Percentiles rank a stretch among this genome's conserved stretches.
Evolutionary conservation across 2,329 filamentous ascomycete genomes (phyloP).

Genomic region (Ciborinia camelliae): DNA sequence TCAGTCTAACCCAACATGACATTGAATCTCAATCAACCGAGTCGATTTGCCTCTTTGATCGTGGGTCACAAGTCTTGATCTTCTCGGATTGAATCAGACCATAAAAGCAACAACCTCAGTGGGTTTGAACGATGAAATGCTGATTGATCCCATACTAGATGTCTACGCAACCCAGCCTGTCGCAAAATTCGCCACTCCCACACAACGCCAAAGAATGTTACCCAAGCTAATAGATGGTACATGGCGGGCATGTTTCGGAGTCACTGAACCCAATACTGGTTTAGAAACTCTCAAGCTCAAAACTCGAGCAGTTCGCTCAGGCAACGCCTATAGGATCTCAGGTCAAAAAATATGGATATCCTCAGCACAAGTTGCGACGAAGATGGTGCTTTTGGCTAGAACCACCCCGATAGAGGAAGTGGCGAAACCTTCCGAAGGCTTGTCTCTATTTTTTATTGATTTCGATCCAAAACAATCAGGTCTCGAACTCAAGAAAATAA

Average conservation of each 20-base stretch:
- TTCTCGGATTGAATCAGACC: background rate
- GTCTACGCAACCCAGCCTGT: conserved; percentile 75
- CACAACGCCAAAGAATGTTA: conserved; percentile 62
- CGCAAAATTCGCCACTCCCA: conserved; percentile 65
- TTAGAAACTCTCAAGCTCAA: conserved; percentile 71
- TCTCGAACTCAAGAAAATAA: conserved; percentile 60
- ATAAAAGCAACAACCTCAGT: background rate
- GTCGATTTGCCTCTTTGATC: background rate
- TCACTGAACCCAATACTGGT: conserved; percentile 79
- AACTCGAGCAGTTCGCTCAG: conserved; percentile 60
- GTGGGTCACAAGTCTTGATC: background rate
- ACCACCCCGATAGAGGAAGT: conserved; percentile 68
- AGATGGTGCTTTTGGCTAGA: conserved; percentile 79
- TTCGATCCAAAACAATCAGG: conserved; percentile 59
- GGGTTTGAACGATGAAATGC: background rate
- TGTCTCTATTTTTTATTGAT: conserved; percentile 79
- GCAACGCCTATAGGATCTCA: conserved; percentile 60
- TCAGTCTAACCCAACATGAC: conserved; percentile 15
- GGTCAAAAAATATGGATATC: conserved; percentile 92
- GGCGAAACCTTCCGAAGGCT: conserved; percentile 66
- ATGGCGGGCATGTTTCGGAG: conserved; percentile 74
- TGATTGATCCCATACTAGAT: conserved; percentile 34
- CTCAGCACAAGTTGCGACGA: conserved; percentile 74
- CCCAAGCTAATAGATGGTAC: conserved; percentile 69
- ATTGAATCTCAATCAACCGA: background rate